A percentile compares a stretch with the other conserved stretches of the same genome.
These are phyloP conservation scores for Nothopassalora personata DNA, from an alignment of 2,329 filamentous ascomycete genomes.

Conservation along the genomic window DNA sequence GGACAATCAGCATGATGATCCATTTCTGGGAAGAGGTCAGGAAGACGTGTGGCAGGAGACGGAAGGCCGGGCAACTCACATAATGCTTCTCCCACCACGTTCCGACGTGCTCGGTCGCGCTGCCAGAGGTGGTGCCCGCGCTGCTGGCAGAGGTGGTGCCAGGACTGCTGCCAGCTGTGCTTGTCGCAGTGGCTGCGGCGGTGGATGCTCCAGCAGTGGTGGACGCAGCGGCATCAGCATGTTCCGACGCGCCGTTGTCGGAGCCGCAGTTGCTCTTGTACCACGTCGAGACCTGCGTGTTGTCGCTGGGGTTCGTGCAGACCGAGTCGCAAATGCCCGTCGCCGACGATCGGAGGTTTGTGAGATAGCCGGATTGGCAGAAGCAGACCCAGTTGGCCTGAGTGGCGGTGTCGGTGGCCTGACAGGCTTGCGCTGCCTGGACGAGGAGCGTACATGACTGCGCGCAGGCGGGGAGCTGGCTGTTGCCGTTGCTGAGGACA, in stretches of 20 bases:
- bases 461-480: constrained; percentile 35
- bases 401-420: constrained; percentile 46
- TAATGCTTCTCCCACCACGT: constrained; percentile 26
- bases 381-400: constrained; percentile 62
- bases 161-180: constrained; percentile 6
- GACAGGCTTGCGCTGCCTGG: constrained; percentile 67
- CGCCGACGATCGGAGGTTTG: constrained; percentile 51
- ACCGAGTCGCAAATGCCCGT: constrained; percentile 53
- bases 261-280: constrained; percentile 60
- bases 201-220: constrained; percentile 1
- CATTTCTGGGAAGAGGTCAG: constrained; percentile 48
- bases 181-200: neutral
- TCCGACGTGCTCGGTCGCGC: constrained; percentile 15
- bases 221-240: constrained; percentile 17
- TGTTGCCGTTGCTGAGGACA: constrained; percentile 30
- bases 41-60: neutral
- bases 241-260: constrained; percentile 37
- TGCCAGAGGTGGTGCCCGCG: constrained; percentile 23
- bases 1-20: constrained; percentile 74
- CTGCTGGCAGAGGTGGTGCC: constrained; percentile 13
- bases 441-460: constrained; percentile 31
- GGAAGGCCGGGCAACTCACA: constrained; percentile 9
- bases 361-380: constrained; percentile 59
- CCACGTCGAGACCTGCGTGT: constrained; percentile 62
- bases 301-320: constrained; percentile 42